Evolutionary conservation across 148 eudicot genomes (phyloP).

Genomic region (Cornus kousa): DNA sequence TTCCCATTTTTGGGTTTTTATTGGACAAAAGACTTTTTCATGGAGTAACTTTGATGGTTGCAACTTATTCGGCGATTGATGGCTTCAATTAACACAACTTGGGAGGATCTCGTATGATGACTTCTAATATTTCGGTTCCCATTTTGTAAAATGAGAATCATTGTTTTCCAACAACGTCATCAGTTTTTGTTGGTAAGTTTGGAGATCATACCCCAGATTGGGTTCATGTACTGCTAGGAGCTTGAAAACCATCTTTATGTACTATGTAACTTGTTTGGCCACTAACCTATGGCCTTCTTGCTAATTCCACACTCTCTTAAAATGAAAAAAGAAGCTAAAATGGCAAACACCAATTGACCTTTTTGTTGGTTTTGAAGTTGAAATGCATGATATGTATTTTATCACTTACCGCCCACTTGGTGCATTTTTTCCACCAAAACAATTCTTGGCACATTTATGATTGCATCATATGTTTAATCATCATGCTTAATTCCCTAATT

Average conservation of each 20-base stretch:
- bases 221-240: not conserved
- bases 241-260: not conserved
- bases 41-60: not conserved
- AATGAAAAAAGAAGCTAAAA: too few species aligned
- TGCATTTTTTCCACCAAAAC: not conserved
- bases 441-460: not conserved
- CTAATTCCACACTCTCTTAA: too few species aligned
- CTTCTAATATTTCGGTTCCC: not conserved
- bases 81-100: not conserved
- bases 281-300: too few species aligned
- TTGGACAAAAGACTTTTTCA: not conserved
- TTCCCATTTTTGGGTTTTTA: too few species aligned
- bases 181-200: not conserved
- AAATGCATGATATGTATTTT: not conserved
- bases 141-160: not conserved
- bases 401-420: not conserved
- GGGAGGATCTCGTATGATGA: not conserved
- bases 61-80: not conserved
- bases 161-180: not conserved
- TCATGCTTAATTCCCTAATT: not conserved
- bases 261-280: not conserved
- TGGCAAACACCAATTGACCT: not conserved
- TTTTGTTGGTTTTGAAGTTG: not conserved
- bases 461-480: not conserved
- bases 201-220: not conserved